Evolutionary conservation across 129 eudicot genomes (phyloP).

Genomic region (Lonicera japonica): DNA sequence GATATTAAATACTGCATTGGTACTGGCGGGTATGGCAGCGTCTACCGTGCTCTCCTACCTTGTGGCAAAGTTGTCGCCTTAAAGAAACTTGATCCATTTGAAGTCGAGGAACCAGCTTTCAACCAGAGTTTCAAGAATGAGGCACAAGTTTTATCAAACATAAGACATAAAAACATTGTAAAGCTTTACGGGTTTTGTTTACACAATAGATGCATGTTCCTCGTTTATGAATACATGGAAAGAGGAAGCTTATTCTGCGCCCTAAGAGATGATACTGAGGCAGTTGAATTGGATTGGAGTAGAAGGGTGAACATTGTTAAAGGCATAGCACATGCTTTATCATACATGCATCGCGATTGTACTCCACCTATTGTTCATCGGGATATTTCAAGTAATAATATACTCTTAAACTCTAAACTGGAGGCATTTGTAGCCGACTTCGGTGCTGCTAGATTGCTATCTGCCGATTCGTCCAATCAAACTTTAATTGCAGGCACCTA

Average conservation of each 20-base stretch:
- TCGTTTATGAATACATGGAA: constrained; percentile 10
- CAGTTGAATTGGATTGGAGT: neutral
- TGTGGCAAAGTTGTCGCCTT: constrained; percentile 1
- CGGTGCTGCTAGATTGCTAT: neutral
- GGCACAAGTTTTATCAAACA: neutral
- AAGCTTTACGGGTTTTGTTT: constrained; percentile 10
- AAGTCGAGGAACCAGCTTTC: neutral
- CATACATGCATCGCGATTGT: constrained; percentile 10
- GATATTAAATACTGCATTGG: neutral
- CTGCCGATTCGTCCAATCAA: neutral
- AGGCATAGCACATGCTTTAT: constrained; percentile 9
- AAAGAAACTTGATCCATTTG: neutral
- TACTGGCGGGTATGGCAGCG: neutral
- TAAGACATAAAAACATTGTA: neutral
- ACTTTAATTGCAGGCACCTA: neutral
- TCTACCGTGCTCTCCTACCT: neutral
- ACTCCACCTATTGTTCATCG: neutral
- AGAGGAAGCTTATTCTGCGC: constrained; percentile 8
- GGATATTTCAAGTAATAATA: constrained; percentile 6
- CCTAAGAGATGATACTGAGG: neutral
- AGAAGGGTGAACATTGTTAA: constrained; percentile 5
- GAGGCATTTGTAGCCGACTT: neutral
- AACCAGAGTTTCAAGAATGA: neutral
- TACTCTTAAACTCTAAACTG: neutral
- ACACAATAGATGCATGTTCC: neutral